A percentile compares a stretch with the other conserved stretches of the same genome.
Conservation (phyloP, 371 early-diverging fungal genomes). For the Mucor velutinosus region DNA sequence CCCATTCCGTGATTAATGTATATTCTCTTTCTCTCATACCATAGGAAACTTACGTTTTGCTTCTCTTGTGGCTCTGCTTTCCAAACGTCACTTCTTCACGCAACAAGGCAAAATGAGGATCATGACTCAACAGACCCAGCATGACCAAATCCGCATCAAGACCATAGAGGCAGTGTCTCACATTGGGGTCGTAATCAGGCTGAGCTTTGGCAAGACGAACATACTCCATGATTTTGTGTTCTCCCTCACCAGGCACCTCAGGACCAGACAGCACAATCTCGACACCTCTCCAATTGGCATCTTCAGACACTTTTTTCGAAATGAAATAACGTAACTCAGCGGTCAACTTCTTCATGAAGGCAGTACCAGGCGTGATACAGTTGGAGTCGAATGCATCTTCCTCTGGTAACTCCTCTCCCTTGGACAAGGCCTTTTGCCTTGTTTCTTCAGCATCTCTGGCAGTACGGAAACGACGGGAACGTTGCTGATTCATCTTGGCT, state of each 20-base stretch:
- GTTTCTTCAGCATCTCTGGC: slow-evolving; percentile 86
- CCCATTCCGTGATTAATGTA: neutral
- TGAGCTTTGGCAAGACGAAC: slow-evolving; percentile 87
- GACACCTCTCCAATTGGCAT: slow-evolving; percentile 86
- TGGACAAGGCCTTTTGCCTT: slow-evolving; percentile 56
- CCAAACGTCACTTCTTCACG: slow-evolving; percentile 97
- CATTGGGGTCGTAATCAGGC: slow-evolving; percentile 81
- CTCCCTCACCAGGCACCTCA: slow-evolving; percentile 99
- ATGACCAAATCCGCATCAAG: slow-evolving; percentile 99
- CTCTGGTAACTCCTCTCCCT: slow-evolving; percentile 72
- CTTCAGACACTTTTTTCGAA: slow-evolving; percentile 87
- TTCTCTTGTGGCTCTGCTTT: slow-evolving; percentile 56
- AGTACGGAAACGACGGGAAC: slow-evolving; percentile 94
- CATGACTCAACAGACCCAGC: slow-evolving; percentile 94
- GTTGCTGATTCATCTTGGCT: slow-evolving; percentile 99
- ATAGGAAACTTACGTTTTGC: slow-evolving; percentile 43
- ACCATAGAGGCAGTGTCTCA: slow-evolving; percentile 96
- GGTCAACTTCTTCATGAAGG: slow-evolving; percentile 96
- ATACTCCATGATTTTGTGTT: slow-evolving; percentile 99
- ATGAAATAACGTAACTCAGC: slow-evolving; percentile 88
- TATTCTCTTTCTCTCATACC: too few species aligned
- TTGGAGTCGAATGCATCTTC: slow-evolving; percentile 95
- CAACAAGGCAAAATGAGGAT: slow-evolving; percentile 94
- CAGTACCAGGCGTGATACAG: slow-evolving; percentile 99
- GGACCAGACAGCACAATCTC: slow-evolving; percentile 95